Evolutionary conservation across 768 basidiomycete species (phyloP).

Genomic region (Phylloporus sp.): DNA sequence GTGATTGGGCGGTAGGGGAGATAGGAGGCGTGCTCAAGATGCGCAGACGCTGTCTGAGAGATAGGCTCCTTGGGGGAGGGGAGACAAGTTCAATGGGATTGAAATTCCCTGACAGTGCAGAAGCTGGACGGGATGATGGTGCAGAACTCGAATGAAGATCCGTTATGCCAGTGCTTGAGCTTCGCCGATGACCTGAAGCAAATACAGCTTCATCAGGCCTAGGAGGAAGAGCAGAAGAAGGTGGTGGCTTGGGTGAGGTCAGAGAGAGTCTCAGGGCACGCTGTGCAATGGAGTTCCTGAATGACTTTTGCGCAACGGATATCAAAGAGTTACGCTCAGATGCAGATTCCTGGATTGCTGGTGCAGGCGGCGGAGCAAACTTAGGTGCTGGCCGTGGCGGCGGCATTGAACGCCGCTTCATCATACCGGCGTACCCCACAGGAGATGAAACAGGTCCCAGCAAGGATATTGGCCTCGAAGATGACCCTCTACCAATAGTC

Average conservation of each 20-base stretch:
- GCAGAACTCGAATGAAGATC: conserved; percentile 42
- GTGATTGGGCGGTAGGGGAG: conserved; percentile 24
- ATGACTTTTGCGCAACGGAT: conserved; percentile 26
- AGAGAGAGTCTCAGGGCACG: conserved; percentile 58
- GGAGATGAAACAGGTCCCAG: conserved; percentile 11
- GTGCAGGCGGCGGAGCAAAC: conserved; percentile 66
- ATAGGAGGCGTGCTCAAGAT: conserved; percentile 59
- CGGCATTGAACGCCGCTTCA: conserved; percentile 61
- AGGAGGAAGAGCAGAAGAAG: conserved; percentile 56
- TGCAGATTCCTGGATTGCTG: conserved; percentile 29
- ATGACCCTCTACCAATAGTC: neutral
- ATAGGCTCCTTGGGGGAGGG: conserved; percentile 29
- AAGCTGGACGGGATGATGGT: conserved; percentile 39
- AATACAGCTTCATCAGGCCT: conserved; percentile 54
- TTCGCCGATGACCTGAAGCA: conserved; percentile 26
- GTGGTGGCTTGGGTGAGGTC: conserved; percentile 62
- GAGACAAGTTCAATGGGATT: conserved; percentile 20
- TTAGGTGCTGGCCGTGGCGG: conserved; percentile 73
- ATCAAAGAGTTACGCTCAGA: conserved; percentile 4
- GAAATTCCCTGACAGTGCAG: conserved; percentile 35
- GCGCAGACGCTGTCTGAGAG: conserved; percentile 62
- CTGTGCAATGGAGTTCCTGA: conserved; percentile 56
- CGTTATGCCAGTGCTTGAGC: conserved; percentile 31
- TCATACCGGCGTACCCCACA: conserved; percentile 19
- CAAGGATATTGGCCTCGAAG: conserved; percentile 23